Evolutionary conservation across 805 yeast genomes (phyloP).

Genomic region (Yarrowia deformans): DNA sequence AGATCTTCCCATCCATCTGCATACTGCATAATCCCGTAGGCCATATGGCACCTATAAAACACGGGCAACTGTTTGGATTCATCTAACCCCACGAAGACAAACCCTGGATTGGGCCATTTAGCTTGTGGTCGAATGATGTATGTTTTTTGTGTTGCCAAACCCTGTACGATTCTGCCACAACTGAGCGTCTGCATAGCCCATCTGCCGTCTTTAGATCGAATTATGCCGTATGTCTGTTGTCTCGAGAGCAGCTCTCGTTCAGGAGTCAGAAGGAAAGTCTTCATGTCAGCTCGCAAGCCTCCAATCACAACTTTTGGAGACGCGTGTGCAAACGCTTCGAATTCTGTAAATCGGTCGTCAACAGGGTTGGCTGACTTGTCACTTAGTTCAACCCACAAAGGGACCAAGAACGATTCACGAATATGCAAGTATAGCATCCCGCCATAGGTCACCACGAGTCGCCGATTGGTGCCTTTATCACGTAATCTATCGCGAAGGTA

Average conservation of each 20-base stretch:
- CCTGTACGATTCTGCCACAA: neutral
- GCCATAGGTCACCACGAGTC: constrained; percentile 1
- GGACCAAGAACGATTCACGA: neutral
- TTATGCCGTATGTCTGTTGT: neutral
- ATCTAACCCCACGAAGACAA: constrained; percentile 1
- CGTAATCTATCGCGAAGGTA: neutral
- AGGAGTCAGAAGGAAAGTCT: neutral
- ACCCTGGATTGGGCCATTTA: constrained; percentile 16
- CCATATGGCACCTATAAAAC: constrained; percentile 10
- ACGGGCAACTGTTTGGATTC: neutral
- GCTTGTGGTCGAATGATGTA: constrained; percentile 4
- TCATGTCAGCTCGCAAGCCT: neutral
- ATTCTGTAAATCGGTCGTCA: neutral
- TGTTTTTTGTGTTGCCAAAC: neutral
- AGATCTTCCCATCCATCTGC: constrained; percentile 3
- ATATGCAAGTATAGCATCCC: neutral
- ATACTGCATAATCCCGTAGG: neutral
- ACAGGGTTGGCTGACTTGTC: no score
- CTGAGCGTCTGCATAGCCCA: constrained; percentile 1
- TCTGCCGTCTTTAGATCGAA: neutral
- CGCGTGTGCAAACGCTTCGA: neutral
- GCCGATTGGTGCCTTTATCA: neutral
- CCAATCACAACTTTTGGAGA: neutral
- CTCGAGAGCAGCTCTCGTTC: neutral
- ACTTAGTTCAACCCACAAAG: neutral